Base-by-base conservation (phyloP, 306 rosid genomes). In the Lablab purpureus region DNA sequence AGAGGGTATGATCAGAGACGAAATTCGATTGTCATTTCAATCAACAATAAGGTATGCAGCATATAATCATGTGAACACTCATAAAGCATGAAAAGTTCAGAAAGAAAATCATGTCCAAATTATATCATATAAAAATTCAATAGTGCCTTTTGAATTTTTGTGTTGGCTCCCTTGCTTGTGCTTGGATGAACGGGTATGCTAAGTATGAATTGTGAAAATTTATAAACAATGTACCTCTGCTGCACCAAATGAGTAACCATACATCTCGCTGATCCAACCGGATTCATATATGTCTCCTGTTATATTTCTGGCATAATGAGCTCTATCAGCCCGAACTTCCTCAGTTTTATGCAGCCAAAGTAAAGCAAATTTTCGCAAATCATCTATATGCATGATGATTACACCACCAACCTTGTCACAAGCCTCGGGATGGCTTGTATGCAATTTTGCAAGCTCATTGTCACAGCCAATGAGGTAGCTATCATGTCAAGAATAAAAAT, bases 341-440 rank as follows among this genome's bases (percentile, higher is more conserved):
- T 62, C 83, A 3, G 83, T 80, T 72, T 80, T 80, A 72, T 80
- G 83, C 73, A 80, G 58, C 83, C 83, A 80, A 22, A 62, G 78
- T 72, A 80, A 62, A 23, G 83, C 78, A 6, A 80, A 80, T 63
- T 80, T 80, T 73, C 54, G 67, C 66, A 80, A 41, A 72, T 80
- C 83, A 80, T 80, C 58, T 37, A 80, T 80, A 72, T 80, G 83
- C 83, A 80, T 80, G 54, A 80, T 80, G 49, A 71, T 80, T 62
- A 80, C 83, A 19, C 83, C 83, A 63, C 83, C 83, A 71, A 80
- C 83, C 36, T 80, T 80, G 83, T 80, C 83, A 50, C 83, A 80
- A n/a, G 83, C 83, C 67, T 80, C 78, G 3, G 83, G 83, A 50
- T 80, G 83, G 25, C 78, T 80, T 36, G 73, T 80, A 80, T 80